These are phyloP conservation scores for Cryptosporidium viatorum DNA, from an alignment of 169 alveolate species.

Conservation along the genomic window DNA sequence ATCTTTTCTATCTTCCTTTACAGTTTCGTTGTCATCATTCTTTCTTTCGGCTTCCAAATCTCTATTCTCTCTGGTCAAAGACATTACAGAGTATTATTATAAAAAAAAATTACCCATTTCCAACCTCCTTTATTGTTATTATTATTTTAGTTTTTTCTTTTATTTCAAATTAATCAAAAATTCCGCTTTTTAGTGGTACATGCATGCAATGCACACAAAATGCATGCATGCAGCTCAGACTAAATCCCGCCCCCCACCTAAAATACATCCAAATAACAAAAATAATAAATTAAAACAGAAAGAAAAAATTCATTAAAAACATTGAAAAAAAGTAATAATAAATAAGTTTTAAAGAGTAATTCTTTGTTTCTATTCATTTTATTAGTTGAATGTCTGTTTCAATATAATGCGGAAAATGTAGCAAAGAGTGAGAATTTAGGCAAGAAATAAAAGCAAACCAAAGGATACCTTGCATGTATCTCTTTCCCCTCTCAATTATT, in stretches of 20 bases:
- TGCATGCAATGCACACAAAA: background rate
- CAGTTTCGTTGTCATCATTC: background rate
- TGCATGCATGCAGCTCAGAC: background rate
- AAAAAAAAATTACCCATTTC: background rate
- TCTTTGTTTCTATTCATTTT: constrained; percentile 14
- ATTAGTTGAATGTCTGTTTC: constrained; percentile 11
- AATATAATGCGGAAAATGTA: constrained; percentile 32
- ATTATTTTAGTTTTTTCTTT: no score
- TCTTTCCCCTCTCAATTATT: no score
- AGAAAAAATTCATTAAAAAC: background rate
- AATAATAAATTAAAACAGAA: no score
- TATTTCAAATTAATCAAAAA: background rate
- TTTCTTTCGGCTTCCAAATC: background rate
- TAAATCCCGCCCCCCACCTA: background rate
- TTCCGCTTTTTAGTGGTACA: background rate
- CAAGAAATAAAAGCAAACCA: no score
- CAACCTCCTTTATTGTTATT: background rate
- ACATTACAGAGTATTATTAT: background rate
- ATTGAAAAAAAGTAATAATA: background rate
- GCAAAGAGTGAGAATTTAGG: background rate
- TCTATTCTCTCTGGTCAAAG: background rate
- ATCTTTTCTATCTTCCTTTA: no score
- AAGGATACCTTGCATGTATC: no score
- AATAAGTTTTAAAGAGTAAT: background rate
- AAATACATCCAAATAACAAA: background rate